Evolutionary conservation across 148 eudicot genomes (phyloP), one percentile per base, ranked within the genome.

Genomic region (Chenopodium formosanum): DNA sequence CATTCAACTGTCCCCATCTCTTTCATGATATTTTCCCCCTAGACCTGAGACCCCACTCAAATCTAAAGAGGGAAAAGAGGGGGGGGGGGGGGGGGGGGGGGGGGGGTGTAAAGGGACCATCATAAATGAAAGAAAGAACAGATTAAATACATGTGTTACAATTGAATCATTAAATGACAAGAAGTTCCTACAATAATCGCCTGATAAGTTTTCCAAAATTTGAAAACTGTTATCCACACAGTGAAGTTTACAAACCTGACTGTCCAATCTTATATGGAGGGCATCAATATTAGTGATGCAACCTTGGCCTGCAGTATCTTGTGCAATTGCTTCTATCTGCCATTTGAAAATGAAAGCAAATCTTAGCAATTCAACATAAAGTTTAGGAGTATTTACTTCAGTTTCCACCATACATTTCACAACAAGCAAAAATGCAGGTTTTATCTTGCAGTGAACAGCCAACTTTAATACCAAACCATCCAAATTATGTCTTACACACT

Each of bases 291-390:
- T 90, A 76, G 87, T 85, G 80, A 96, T 92, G 88, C 87, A 81
- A 76, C 98, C 99, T 76, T 85, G 88, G 63, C 90, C 95, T 70
- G 88, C 78, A 75, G 84, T 84, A 81, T 96, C 99, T 82, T 92
- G 94, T 9, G 84, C 85, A 74, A 96, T 91, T 56, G 95, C 94
- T 87, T 96, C 99, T 80, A 94, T 91, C 99, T 96, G 89, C 69
- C 73, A 85, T 67, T 85, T 48, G 56, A 83, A 77, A 84, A 22
- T 70, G 70, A 81, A 70, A 73, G 79, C 40, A 25, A 65, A 87
- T 78, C 72, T 52, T 53, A 79, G 82, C 44, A 80, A 25, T 62
- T 37, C 48, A 16, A 2, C 11, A 58, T 62, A 12, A 16, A 80
- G 31, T 19, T 25, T 37, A 8, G 2, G 29, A 74, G 77, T 27